Evolutionary conservation across 257 asterid genomes (phyloP).

Genomic region (Solanum sitiens): DNA sequence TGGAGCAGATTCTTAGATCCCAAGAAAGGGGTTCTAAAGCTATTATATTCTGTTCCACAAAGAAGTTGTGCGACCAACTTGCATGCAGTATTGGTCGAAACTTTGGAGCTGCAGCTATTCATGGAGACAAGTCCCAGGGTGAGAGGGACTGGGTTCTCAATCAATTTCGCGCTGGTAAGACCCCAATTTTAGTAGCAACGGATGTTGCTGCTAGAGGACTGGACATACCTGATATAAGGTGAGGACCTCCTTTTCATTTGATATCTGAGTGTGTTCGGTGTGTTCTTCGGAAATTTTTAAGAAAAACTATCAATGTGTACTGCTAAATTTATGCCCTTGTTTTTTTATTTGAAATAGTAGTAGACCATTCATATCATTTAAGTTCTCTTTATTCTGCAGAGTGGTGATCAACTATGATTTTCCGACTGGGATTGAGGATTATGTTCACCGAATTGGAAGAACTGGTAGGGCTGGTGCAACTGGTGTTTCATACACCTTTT

Average conservation of each 20-base stretch:
- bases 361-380: background rate
- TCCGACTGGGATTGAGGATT: constrained; percentile 92
- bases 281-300: background rate
- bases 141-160: constrained; percentile 94
- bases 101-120: constrained; percentile 94
- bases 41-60: constrained; percentile 85
- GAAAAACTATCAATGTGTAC: background rate
- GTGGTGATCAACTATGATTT: constrained; percentile 80
- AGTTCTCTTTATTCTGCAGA: constrained; percentile 25
- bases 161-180: constrained; percentile 80
- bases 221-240: constrained; percentile 87
- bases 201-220: constrained; percentile 99
- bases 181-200: constrained; percentile 87
- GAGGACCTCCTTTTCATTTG: background rate
- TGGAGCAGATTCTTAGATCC: constrained; percentile 89
- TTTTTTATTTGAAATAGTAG: background rate
- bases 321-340: background rate
- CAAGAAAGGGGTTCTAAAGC: constrained; percentile 81
- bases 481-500: constrained; percentile 71
- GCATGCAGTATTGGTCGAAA: constrained; percentile 71
- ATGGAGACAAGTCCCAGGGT: constrained; percentile 89
- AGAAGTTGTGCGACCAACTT: constrained; percentile 80
- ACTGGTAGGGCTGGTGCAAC: constrained; percentile 99
- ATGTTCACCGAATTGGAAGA: constrained; percentile 96
- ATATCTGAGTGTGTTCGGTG: background rate